A percentile compares a stretch with the other conserved stretches of the same genome.
These are phyloP conservation scores for Cynanchum wilfordii DNA, from an alignment of 257 asterid genomes.

Conservation along the genomic window DNA sequence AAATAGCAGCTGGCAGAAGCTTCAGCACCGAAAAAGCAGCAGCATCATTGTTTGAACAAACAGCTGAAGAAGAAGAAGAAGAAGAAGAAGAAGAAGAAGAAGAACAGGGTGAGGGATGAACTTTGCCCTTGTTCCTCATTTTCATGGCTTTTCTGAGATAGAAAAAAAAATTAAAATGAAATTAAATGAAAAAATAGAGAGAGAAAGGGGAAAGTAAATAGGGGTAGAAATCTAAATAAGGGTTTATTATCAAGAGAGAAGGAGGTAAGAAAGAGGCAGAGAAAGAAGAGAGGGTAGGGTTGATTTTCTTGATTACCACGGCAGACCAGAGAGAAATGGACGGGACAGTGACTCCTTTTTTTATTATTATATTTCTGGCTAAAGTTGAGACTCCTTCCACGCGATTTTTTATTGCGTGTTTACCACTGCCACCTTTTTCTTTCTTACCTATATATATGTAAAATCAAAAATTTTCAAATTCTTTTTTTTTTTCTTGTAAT, in stretches of 20 bases:
- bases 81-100: slow-evolving; percentile 19
- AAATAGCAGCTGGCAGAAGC: slow-evolving; percentile 58
- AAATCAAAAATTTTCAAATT: no score
- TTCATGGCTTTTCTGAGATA: slow-evolving; percentile 20
- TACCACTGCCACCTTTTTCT: neutral
- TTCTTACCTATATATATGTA: no score
- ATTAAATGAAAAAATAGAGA: neutral
- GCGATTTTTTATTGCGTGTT: neutral
- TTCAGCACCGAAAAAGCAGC: slow-evolving; percentile 34
- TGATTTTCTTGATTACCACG: slow-evolving; percentile 38
- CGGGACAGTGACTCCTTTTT: neutral
- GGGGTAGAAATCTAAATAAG: neutral
- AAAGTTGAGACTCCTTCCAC: neutral
- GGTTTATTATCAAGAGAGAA: neutral
- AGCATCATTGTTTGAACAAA: neutral
- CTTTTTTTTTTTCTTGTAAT: no score
- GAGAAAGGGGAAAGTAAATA: neutral
- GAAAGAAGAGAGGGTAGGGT: slow-evolving; percentile 16
- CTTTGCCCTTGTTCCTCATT: slow-evolving; percentile 73
- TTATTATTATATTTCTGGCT: slow-evolving; percentile 2
- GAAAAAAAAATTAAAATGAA: neutral
- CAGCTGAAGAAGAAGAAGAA: neutral
- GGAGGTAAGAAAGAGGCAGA: neutral
- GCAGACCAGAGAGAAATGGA: slow-evolving; percentile 15
- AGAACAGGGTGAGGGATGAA: slow-evolving; percentile 46